Evolutionary conservation across 2,329 filamentous ascomycete species (phyloP), one percentile per base, ranked within the genome.

Genomic region (Ophiostoma novo-ulmi): DNA sequence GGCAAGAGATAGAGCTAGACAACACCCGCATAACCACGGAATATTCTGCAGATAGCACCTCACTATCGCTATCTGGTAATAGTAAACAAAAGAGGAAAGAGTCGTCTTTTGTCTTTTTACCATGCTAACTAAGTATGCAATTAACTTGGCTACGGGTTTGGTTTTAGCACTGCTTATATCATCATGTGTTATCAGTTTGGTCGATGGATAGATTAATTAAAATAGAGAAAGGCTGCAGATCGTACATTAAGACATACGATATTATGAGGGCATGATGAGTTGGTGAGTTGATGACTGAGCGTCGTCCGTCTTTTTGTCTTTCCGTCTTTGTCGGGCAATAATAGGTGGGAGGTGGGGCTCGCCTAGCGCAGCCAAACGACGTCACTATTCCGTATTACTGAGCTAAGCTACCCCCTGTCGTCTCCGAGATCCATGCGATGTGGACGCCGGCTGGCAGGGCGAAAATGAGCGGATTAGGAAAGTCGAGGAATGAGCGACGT

Each of bases 391-490:
- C 44, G 44, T 48, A 48, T 39, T 39, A 39, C 38, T n/a, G 52
- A 55, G 52, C 52, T 55, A 55, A 55, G 52, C 52, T 63, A 63
- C 58, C 58, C 58, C 26, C 58, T 63, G 58, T 63, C 58, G 52
- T 58, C 52, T 17, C 44, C 20, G 44, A 48, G 44, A 48, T 17
- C 44, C 44, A 48, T 48, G 44, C 44, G 44, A 48, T 58, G 52
- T 26, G 52, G 52, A 22, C 22, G 52, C 52, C 26, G 17, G 48
- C 48, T 3, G 48, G 7, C 20, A 22, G 17, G 41, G 13, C 13
- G 13, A 20, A 48, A 20, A 48, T 20, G 22, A 58, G 52, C 52
- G 52, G 52, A 58, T 58, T 58, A 58, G 52, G 52, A 58, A 58
- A 58, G 52, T 58, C 52, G 22, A 58, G 52, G 52, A 58, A 58